Evolutionary conservation across 257 asterid species (phyloP), one percentile per base, ranked within the genome.

Genomic region (Nicotiana tabacum): DNA sequence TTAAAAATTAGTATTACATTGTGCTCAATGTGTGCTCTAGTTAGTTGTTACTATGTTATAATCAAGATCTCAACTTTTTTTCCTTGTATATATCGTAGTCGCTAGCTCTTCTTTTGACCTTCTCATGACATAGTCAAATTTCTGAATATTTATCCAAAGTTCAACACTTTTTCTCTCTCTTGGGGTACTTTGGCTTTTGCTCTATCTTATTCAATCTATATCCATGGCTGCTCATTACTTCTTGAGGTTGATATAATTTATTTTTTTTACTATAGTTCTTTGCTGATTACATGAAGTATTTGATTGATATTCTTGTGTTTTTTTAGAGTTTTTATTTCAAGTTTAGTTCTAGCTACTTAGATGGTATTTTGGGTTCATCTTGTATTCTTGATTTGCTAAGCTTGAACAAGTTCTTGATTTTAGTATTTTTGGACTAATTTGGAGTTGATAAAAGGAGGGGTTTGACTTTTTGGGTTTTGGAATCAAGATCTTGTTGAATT

Each of bases 41-140:
- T 72, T 27, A 58, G n/a, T n/a, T 60, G 13, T 60, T 9, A 35
- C 72, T 16, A 6, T 84, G 85, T 81, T 77, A 58, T 83, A 83
- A 81, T 85, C 91, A 90, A 88, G 91, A 86, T 90, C 91, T 78
- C 89, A 85, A 24, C 88, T 78, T 43, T 85, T 78, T 74, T 64
- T 51, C 61, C 62, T 67, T 78, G 83, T 83, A 51, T 35, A 43
- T 80, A 2, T 61, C 58, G 11, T 77, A 56, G 60, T 66, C 77
- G 55, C 60, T 85, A 61, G 66, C 76, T 55, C 30, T 74, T 70
- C 29, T 64, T 80, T 88, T 74, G 85, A 80, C 93, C 85, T 86
- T 74, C 70, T 58, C 58, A 51, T 77, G 82, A 27, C 24, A 66
- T 79, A 37, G 15, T 79, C 37, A 13, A n/a, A 60, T 7, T 56